These are phyloP conservation scores for Fusarium torreyae DNA, from an alignment of 2,329 filamentous ascomycete species.

Conservation along the genomic window DNA sequence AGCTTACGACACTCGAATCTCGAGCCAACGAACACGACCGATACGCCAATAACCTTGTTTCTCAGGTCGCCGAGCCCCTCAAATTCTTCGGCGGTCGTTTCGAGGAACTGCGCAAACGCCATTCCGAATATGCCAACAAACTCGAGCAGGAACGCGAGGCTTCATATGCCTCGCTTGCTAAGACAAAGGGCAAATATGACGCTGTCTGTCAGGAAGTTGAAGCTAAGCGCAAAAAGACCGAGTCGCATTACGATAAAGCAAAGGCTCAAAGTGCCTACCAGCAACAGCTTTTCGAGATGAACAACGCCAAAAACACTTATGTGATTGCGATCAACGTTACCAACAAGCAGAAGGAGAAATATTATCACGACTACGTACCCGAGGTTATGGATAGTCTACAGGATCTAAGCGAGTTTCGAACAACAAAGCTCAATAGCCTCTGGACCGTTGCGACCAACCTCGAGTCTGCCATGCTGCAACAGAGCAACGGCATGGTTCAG, in stretches of 20 bases:
- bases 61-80: conserved; percentile 87
- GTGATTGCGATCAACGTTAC: conserved; percentile 96
- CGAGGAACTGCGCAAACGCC: conserved; percentile 93
- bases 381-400: conserved; percentile 94
- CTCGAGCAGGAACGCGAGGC: conserved; percentile 90
- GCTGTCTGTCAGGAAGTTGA: conserved; percentile 94
- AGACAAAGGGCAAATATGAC: conserved; percentile 95
- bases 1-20: conserved; percentile 89
- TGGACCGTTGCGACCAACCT: conserved; percentile 87
- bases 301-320: conserved; percentile 98
- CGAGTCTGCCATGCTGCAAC: conserved; percentile 83
- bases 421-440: conserved; percentile 84
- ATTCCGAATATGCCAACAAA: conserved; percentile 89
- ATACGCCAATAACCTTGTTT: conserved; percentile 83
- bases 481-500: conserved; percentile 79
- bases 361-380: conserved; percentile 97
- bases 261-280: conserved; percentile 95
- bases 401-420: conserved; percentile 91
- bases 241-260: conserved; percentile 92
- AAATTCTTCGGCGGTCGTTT: conserved; percentile 81
- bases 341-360: conserved; percentile 97
- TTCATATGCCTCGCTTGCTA: conserved; percentile 87
- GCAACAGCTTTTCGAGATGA: conserved; percentile 94
- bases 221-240: conserved; percentile 92
- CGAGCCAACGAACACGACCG: conserved; percentile 91